Percentiles rank a stretch among this genome's conserved stretches.
Conservation (phyloP, 306 rosid species). For the Senna tora region DNA sequence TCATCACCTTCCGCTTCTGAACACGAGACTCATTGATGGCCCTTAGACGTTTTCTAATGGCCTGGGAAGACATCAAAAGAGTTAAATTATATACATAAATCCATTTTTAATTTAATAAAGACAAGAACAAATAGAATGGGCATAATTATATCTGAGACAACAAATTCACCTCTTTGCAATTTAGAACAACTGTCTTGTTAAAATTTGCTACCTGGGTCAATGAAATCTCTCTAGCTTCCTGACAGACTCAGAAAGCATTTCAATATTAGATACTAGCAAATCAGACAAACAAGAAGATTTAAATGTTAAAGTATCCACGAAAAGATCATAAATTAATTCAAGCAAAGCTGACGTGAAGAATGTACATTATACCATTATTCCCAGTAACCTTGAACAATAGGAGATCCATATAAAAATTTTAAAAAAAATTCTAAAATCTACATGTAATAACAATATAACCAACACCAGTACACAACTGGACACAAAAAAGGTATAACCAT, state of each 20-base stretch:
- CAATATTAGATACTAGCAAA: slow-evolving; percentile 35
- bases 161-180: slow-evolving; percentile 83
- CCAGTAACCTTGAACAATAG: slow-evolving; percentile 23
- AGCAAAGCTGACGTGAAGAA: slow-evolving; percentile 33
- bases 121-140: slow-evolving; percentile 12
- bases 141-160: slow-evolving; percentile 30
- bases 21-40: slow-evolving; percentile 95
- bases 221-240: slow-evolving; percentile 81
- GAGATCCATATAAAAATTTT: not conserved
- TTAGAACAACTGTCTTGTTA: slow-evolving; percentile 61
- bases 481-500: not conserved
- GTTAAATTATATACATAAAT: slow-evolving; percentile 21
- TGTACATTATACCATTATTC: slow-evolving; percentile 12
- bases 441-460: not conserved
- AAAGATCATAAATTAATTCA: slow-evolving; percentile 20
- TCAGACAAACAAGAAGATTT: not conserved
- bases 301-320: slow-evolving; percentile 8
- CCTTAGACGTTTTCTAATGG: slow-evolving; percentile 79
- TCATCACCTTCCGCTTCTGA: slow-evolving; percentile 89
- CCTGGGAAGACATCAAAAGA: slow-evolving; percentile 57
- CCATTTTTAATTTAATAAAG: not conserved
- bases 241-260: slow-evolving; percentile 41
- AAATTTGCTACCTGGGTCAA: slow-evolving; percentile 63
- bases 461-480: not conserved
- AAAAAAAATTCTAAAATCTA: slow-evolving; percentile 7